Conservation (phyloP, 1,139 yeast species). For the Blastobotrys capitulatus region DNA sequence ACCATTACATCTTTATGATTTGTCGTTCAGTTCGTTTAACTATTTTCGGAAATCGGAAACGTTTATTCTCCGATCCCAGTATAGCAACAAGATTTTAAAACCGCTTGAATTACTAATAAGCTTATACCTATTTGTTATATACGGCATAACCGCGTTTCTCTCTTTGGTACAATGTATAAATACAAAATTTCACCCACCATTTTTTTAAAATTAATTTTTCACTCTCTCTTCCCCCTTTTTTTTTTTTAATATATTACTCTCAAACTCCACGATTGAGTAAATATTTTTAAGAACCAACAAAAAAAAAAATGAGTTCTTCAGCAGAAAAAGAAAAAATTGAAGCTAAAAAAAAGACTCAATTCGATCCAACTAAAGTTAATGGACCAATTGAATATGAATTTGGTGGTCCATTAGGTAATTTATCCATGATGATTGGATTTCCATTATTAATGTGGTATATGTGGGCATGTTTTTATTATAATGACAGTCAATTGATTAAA, state of each 20-base stretch:
- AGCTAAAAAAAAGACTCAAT: conserved; percentile 8
- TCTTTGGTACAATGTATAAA: background rate
- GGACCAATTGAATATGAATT: conserved; percentile 54
- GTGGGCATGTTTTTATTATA: conserved; percentile 87
- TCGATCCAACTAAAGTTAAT: conserved; percentile 20
- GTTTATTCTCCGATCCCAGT: too few relatives aligned
- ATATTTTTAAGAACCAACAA: too few relatives aligned
- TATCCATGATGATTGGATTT: conserved; percentile 90
- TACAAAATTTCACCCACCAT: background rate
- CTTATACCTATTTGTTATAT: too few relatives aligned
- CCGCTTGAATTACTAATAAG: too few relatives aligned
- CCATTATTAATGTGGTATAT: conserved; percentile 93
- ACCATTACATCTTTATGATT: too few relatives aligned
- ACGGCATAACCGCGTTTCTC: too few relatives aligned
- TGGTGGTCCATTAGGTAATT: conserved; percentile 90
- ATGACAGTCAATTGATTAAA: conserved; percentile 64
- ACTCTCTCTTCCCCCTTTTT: background rate
- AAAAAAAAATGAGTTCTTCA: conserved; percentile 13
- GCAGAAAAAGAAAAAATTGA: conserved; percentile 18
- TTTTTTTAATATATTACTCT: background rate
- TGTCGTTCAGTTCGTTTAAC: too few relatives aligned
- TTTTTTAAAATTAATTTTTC: background rate
- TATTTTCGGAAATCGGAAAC: too few relatives aligned
- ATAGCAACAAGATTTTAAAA: too few relatives aligned
- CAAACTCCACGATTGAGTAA: too few relatives aligned